Evolutionary conservation across 805 yeast species (phyloP), one percentile per base, ranked within the genome.

Genomic region (Blastobotrys attinorum): DNA sequence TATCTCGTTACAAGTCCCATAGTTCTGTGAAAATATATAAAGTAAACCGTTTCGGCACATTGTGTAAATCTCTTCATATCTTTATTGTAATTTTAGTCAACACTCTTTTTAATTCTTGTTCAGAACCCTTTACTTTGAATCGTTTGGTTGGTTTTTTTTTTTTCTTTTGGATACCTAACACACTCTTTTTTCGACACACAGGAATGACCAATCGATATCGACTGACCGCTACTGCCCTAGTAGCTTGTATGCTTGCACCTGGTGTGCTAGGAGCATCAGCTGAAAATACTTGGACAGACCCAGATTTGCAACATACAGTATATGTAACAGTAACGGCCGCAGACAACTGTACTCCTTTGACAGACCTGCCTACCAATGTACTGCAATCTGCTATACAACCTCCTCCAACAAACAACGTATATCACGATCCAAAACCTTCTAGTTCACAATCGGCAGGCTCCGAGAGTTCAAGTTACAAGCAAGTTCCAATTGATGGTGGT

Each of bases 361-460:
- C 29, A 7, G 29, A 25, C 29, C 10, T 25, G 29, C 29, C 29
- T 8, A 11, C 29, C 7, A 7, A 25, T 25, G 29, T 25, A 11
- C 29, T 25, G 17, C 39, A 16, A 23, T 22, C 42, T 4, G 42
- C 46, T 6, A 36, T 31, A 10, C 36, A 39, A 8, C 17, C 46
- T 13, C 25, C 22, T 18, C 31, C 42, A 10, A 23, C 43, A 3
- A 25, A 41, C 20, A 16, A 35, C 31, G 34, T 35, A 35, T n/a
- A n/a, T n/a, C n/a, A n/a, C n/a, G n/a, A n/a, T n/a, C 41, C 44
- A 10, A 23, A 31, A 25, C 25, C 42, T 25, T 4, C 45, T 8
- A 21, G 37, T n/a, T 42, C 22, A 18, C 31, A 47, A 6, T 11
- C 42, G 8, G 43, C 17, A 8, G 16, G 42, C 3, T 13, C 40